Evolutionary conservation across 495 filamentous ascomycete species (phyloP).

Genomic region (Penicillium herquei): DNA sequence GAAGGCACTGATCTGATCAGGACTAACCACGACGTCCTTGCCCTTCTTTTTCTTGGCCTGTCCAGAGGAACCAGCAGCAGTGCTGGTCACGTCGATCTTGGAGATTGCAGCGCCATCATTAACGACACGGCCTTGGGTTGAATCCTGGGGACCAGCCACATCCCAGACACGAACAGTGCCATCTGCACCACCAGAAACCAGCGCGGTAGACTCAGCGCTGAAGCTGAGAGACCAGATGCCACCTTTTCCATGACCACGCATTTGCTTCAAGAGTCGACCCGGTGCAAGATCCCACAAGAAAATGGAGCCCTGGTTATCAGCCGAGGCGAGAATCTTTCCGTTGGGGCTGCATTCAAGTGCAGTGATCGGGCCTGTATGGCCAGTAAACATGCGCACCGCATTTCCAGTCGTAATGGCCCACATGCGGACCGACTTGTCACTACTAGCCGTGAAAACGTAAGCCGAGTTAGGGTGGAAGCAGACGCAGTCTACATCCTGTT

Average conservation of each 20-base stretch:
- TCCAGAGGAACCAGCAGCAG: slow-evolving; percentile 38
- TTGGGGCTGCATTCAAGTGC: slow-evolving; percentile 79
- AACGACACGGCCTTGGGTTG: slow-evolving; percentile 55
- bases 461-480: slow-evolving; percentile 90
- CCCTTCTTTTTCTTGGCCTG: slow-evolving; percentile 64
- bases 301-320: slow-evolving; percentile 80
- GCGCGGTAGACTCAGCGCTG: slow-evolving; percentile 81
- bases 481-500: slow-evolving; percentile 79
- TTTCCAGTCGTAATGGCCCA: slow-evolving; percentile 87
- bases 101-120: slow-evolving; percentile 53
- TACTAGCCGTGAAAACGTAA: slow-evolving; percentile 88
- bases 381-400: slow-evolving; percentile 86
- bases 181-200: slow-evolving; percentile 89
- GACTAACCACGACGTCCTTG: slow-evolving; percentile 85
- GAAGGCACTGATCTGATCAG: slow-evolving; percentile 91
- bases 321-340: slow-evolving; percentile 84
- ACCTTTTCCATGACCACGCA: slow-evolving; percentile 90
- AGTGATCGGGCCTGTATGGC: slow-evolving; percentile 81
- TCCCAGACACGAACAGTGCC: slow-evolving; percentile 94
- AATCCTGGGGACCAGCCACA: slow-evolving; percentile 62
- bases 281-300: slow-evolving; percentile 88
- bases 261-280: slow-evolving; percentile 80
- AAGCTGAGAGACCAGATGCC: slow-evolving; percentile 92
- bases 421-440: slow-evolving; percentile 92
- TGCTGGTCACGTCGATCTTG: slow-evolving; percentile 48